Conservation (phyloP, 148 eudicot genomes). For the Polygonum aviculare region DNA sequence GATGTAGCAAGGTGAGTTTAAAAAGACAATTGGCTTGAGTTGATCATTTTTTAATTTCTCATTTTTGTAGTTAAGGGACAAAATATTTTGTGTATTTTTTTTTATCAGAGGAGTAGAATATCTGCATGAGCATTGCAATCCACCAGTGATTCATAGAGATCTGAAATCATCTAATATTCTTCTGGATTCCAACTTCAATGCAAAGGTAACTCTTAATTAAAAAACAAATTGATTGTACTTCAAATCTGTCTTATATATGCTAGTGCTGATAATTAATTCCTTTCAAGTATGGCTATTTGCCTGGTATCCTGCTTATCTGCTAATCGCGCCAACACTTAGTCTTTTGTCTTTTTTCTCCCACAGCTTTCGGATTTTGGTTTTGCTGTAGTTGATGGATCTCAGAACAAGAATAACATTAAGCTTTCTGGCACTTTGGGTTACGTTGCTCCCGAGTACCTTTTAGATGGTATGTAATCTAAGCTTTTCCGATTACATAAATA, state of each 20-base stretch:
- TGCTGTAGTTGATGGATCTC: slow-evolving; percentile 44
- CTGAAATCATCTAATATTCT: slow-evolving; percentile 78
- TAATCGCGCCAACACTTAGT: not conserved
- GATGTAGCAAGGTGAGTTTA: slow-evolving; percentile 53
- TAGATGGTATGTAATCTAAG: slow-evolving; percentile 45
- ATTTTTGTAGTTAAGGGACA: not conserved
- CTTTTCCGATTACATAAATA: not conserved
- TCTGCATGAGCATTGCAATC: slow-evolving; percentile 71
- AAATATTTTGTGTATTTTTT: slow-evolving; percentile 23
- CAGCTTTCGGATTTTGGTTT: slow-evolving; percentile 88
- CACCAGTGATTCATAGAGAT: slow-evolving; percentile 78
- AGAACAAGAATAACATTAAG: slow-evolving; percentile 53
- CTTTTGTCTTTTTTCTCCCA: not conserved
- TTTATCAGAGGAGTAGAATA: slow-evolving; percentile 60
- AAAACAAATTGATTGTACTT: not conserved
- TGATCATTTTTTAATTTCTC: not conserved
- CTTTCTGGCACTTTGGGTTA: slow-evolving; percentile 84
- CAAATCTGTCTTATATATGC: not conserved
- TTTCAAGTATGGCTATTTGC: not conserved
- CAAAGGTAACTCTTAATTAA: slow-evolving; percentile 40
- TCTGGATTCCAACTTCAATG: slow-evolving; percentile 61
- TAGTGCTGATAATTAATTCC: not conserved
- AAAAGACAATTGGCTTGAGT: not conserved
- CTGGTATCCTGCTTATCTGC: not conserved
- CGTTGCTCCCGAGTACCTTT: slow-evolving; percentile 85